These are phyloP conservation scores for Phellinidium pouzarii DNA, from an alignment of 1,284 basidiomycete species.

Conservation along the genomic window DNA sequence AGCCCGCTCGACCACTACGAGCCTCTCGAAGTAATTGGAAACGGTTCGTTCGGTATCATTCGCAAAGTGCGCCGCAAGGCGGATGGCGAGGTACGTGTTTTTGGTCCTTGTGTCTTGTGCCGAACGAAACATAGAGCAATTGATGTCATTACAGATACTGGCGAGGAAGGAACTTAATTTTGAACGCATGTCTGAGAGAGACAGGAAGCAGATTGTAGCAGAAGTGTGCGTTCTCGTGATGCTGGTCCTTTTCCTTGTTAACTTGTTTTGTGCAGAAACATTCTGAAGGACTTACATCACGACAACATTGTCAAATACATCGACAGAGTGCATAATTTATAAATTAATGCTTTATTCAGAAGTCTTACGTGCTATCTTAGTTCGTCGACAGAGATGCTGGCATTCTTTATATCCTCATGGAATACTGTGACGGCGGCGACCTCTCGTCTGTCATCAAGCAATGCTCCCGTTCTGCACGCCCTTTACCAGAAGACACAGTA, in stretches of 20 bases:
- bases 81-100: conserved; percentile 71
- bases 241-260: background rate
- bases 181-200: conserved; percentile 87
- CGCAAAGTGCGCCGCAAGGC: conserved; percentile 82
- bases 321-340: conserved; percentile 46
- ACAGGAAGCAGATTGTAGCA: conserved; percentile 92
- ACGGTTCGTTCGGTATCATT: conserved; percentile 96
- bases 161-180: conserved; percentile 96
- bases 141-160: conserved; percentile 51
- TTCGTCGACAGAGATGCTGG: conserved; percentile 88
- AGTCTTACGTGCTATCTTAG: conserved; percentile 26
- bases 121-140: background rate
- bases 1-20: conserved; percentile 68
- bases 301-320: conserved; percentile 94
- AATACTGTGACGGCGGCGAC: conserved; percentile 94
- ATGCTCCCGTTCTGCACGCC: conserved; percentile 56
- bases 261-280: conserved; percentile 56
- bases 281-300: conserved; percentile 90
- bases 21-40: conserved; percentile 86
- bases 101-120: background rate
- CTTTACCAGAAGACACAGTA: conserved; percentile 84
- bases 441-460: conserved; percentile 82
- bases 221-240: conserved; percentile 72
- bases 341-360: conserved; percentile 13
- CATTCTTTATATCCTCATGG: conserved; percentile 93